Conservation (phyloP, 306 rosid species). For the Quercus variabilis region DNA sequence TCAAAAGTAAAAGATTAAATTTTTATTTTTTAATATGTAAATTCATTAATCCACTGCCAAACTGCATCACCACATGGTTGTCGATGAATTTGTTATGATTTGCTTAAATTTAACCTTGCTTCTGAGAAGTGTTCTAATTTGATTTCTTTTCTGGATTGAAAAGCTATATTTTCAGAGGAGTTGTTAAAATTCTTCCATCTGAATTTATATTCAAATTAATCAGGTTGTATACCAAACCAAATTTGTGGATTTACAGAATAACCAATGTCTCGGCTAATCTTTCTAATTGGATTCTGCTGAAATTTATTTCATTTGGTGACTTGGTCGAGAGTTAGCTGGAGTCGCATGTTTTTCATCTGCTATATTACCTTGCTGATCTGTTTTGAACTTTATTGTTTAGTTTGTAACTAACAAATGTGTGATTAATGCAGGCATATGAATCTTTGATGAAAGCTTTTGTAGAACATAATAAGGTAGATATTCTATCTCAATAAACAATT, state of each 20-base stretch:
- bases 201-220: neutral
- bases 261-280: neutral
- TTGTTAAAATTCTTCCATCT: neutral
- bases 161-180: neutral
- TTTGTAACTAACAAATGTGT: conserved; percentile 14
- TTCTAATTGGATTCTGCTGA: neutral
- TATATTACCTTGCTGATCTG: neutral
- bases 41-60: neutral
- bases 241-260: neutral
- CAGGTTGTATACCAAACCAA: neutral
- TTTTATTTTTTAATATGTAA: neutral
- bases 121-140: neutral
- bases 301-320: neutral
- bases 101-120: neutral
- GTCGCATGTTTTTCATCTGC: neutral
- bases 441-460: conserved; percentile 79
- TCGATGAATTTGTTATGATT: neutral
- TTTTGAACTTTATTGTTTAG: conserved; percentile 4
- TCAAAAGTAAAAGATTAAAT: neutral
- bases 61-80: neutral
- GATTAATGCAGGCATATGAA: conserved; percentile 67
- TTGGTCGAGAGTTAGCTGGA: neutral
- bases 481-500: conserved; percentile 8
- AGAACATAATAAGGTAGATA: conserved; percentile 81
- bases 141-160: neutral